Conservation (phyloP, 352 stramenopile genomes). For the Phytophthora europaea region DNA sequence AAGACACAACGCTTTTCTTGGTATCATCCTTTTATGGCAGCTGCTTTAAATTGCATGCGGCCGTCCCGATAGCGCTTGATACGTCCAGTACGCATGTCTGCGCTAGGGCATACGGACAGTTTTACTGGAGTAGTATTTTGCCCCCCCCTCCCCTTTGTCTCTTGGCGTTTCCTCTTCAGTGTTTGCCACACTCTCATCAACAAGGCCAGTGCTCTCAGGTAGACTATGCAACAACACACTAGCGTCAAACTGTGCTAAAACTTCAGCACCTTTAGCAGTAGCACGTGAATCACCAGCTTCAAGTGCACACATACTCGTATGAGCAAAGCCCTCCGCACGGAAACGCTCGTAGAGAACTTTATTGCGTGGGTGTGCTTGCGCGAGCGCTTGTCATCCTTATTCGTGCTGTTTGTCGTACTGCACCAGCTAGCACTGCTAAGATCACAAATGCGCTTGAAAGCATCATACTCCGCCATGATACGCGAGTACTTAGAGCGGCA, state of each 20-base stretch:
- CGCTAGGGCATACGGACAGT: background rate
- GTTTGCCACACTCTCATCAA: background rate
- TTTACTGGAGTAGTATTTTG: background rate
- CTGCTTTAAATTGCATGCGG: constrained; percentile 6
- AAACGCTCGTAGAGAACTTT: constrained; percentile 14
- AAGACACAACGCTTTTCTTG: background rate
- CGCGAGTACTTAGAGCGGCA: constrained; percentile 16
- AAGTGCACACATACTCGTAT: background rate
- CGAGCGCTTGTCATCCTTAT: background rate
- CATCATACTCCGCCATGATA: background rate
- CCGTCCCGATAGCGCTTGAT: constrained; percentile 3
- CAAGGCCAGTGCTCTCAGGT: background rate
- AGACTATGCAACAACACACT: background rate
- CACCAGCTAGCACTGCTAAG: constrained; percentile 7
- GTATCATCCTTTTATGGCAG: background rate
- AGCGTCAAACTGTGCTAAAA: constrained; percentile 1
- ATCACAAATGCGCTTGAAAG: background rate
- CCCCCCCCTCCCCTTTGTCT: background rate
- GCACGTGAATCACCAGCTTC: constrained; percentile 2
- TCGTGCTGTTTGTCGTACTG: background rate
- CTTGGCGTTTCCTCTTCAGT: background rate
- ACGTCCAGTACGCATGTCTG: background rate
- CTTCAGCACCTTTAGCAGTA: constrained; percentile 10
- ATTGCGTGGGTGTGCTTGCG: constrained; percentile 5
- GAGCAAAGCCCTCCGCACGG: background rate